Evolutionary conservation across 2,329 filamentous ascomycete genomes (phyloP).

Genomic region (Trichoderma guizhouense): DNA sequence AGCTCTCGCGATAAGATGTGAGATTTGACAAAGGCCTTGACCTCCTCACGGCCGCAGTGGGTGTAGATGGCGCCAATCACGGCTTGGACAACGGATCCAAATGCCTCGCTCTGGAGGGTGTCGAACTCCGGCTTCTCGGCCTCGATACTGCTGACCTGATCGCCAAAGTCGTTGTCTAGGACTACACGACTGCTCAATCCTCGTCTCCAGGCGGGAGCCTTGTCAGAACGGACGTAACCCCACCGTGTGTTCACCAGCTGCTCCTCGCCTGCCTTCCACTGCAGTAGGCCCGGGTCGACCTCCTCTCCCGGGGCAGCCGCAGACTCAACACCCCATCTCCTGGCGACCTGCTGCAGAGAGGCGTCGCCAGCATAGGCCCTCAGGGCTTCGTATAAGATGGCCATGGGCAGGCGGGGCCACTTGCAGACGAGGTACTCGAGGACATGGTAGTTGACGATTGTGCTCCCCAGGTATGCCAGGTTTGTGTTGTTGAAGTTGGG

Average conservation of each 20-base stretch:
- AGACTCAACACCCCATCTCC: conserved; percentile 87
- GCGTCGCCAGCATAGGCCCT: conserved; percentile 76
- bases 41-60: conserved; percentile 74
- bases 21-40: conserved; percentile 76
- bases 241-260: conserved; percentile 46
- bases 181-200: conserved; percentile 75
- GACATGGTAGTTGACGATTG: conserved; percentile 84
- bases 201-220: conserved; percentile 52
- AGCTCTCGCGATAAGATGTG: conserved; percentile 81
- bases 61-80: conserved; percentile 82
- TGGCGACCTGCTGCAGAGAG: conserved; percentile 68
- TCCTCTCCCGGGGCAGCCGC: conserved; percentile 86
- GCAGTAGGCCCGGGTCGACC: conserved; percentile 86
- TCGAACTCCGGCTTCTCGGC: conserved; percentile 42
- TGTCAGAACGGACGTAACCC: conserved; percentile 52
- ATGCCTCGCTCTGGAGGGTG: conserved; percentile 71
- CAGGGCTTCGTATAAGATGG: conserved; percentile 82
- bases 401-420: conserved; percentile 86
- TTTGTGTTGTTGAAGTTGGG: conserved; percentile 84
- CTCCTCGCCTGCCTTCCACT: conserved; percentile 60
- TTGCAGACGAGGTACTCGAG: conserved; percentile 83
- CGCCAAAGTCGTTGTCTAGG: conserved; percentile 81
- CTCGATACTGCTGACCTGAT: conserved; percentile 39
- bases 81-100: conserved; percentile 75
- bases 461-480: conserved; percentile 74